Percentiles rank a stretch among this genome's conserved stretches.
phyloP scores from a whole-genome alignment of 192 early-diverging fungal species.

The Paraglomus brasilianum region DNA sequence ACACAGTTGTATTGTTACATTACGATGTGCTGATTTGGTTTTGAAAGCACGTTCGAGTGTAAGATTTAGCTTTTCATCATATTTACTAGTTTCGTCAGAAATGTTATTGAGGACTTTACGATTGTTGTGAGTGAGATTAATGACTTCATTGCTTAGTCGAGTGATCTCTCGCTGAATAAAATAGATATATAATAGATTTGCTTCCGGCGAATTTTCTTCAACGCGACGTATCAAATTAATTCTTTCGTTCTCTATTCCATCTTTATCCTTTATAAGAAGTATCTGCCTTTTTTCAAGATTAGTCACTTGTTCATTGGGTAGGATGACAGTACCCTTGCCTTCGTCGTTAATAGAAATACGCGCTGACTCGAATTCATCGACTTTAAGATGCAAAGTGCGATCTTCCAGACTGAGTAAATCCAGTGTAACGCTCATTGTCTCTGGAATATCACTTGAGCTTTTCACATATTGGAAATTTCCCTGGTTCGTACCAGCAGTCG shows the following conservation, averaged over 20 bases:
- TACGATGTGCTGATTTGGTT: slow-evolving; percentile 1
- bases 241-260: background rate
- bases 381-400: slow-evolving; percentile 8
- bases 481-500: slow-evolving; percentile 36
- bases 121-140: background rate
- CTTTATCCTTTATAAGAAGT: slow-evolving; percentile 1
- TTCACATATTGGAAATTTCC: slow-evolving; percentile 47
- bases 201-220: background rate
- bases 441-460: slow-evolving; percentile 31
- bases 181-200: slow-evolving; percentile 1
- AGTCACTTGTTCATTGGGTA: background rate
- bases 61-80: slow-evolving; percentile 25
- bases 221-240: slow-evolving; percentile 3
- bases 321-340: background rate
- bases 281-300: slow-evolving; percentile 1
- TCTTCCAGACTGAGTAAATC: slow-evolving; percentile 31
- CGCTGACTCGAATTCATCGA: background rate
- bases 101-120: slow-evolving; percentile 11
- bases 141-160: slow-evolving; percentile 19
- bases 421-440: slow-evolving; percentile 37
- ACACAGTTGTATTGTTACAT: slow-evolving; percentile 19
- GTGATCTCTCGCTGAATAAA: slow-evolving; percentile 29
- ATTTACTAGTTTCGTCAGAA: background rate
- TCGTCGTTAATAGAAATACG: slow-evolving; percentile 5
- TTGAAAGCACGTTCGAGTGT: slow-evolving; percentile 23